Percentiles rank a stretch among this genome's conserved stretches.
Evolutionary conservation across 1,139 yeast genomes (phyloP).

Genomic region (Kurtzmaniella quercitrusa): DNA sequence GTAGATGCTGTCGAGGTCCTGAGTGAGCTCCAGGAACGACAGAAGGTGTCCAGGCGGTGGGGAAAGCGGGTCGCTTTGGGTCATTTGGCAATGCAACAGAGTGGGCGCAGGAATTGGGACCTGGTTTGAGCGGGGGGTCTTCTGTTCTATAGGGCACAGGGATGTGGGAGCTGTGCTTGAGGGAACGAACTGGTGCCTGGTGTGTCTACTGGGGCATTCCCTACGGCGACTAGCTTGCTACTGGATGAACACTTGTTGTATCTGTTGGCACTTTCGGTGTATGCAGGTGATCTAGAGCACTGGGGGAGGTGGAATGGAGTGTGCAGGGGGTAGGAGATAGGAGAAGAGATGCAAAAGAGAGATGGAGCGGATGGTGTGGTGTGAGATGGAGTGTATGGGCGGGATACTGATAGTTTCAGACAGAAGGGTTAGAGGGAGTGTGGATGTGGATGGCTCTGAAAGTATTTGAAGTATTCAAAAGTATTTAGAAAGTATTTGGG

Average conservation of each 20-base stretch:
- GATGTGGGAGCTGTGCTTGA: neutral
- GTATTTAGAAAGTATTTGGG: no score
- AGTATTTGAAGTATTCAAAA: no score
- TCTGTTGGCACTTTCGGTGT: neutral
- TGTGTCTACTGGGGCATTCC: neutral
- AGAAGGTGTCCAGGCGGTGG: neutral
- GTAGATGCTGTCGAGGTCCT: slow-evolving; percentile 34
- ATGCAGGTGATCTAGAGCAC: neutral
- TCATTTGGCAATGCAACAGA: neutral
- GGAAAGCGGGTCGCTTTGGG: neutral
- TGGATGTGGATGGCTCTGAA: no score
- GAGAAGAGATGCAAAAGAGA: neutral
- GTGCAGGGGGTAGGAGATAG: neutral
- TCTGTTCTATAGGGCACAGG: neutral
- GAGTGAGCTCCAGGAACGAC: slow-evolving; percentile 18
- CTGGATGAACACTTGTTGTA: neutral
- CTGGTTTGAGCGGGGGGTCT: neutral
- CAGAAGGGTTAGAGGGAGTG: no score
- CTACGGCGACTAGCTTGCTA: neutral
- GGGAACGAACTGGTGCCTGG: neutral
- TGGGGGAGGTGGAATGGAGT: neutral
- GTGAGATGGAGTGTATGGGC: no score
- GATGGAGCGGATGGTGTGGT: no score
- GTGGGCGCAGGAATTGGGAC: neutral
- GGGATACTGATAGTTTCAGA: no score